phyloP scores from a whole-genome alignment of 306 rosid genomes.

The Fagus sylvatica region DNA sequence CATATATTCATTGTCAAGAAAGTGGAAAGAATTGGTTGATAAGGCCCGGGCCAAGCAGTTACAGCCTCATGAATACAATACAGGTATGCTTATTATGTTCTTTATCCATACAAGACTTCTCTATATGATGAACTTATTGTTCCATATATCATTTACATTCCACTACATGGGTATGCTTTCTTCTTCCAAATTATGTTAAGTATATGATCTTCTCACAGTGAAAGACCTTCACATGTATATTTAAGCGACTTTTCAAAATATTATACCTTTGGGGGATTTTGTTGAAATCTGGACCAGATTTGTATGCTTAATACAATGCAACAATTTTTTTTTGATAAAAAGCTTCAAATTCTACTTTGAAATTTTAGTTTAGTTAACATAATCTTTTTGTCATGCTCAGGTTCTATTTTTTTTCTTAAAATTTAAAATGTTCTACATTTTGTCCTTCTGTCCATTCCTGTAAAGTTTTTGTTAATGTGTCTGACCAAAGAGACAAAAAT shows the following conservation, averaged over 20 bases:
- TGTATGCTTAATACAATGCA: neutral
- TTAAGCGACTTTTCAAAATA: neutral
- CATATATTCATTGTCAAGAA: conserved; percentile 85
- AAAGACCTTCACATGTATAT: neutral
- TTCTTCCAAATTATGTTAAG: neutral
- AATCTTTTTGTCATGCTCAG: too few relatives aligned
- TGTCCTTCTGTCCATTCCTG: too few relatives aligned
- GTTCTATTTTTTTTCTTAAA: too few relatives aligned
- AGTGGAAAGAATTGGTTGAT: conserved; percentile 96
- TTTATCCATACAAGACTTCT: neutral
- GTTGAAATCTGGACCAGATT: neutral
- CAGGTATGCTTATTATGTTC: conserved; percentile 45
- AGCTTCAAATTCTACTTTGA: neutral
- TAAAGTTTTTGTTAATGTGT: too few relatives aligned
- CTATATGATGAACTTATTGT: neutral
- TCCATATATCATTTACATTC: neutral
- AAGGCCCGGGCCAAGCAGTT: conserved; percentile 97
- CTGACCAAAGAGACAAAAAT: too few relatives aligned
- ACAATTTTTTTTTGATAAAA: neutral
- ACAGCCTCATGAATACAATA: conserved; percentile 84
- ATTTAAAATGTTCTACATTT: too few relatives aligned
- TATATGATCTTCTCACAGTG: neutral
- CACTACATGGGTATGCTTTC: neutral
- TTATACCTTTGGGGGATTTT: neutral
- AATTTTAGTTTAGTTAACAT: neutral